A percentile compares a stretch with the other conserved stretches of the same genome.
Conservation (phyloP, 225 moss, liverwort and hornwort species). For the Neckera pumila region DNA sequence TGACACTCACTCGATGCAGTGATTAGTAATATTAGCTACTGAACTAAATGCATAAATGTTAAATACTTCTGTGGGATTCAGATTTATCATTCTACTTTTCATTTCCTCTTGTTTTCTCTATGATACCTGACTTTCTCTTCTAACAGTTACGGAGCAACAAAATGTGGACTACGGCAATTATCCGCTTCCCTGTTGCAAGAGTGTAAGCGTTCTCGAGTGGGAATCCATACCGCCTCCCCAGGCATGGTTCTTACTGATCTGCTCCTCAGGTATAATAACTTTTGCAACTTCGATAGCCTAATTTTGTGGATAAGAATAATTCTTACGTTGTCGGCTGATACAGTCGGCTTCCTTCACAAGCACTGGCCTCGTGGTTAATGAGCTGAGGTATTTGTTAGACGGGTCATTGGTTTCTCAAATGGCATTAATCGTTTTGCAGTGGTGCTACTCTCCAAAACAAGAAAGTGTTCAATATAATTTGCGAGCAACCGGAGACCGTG, state of each 20-base stretch:
- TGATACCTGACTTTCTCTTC: not conserved
- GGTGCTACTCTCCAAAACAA: slow-evolving; percentile 88
- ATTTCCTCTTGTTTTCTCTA: not conserved
- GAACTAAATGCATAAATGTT: not conserved
- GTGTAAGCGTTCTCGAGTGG: slow-evolving; percentile 71
- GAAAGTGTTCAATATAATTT: slow-evolving; percentile 83
- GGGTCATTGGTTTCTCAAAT: not conserved
- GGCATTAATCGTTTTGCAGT: slow-evolving; percentile 19
- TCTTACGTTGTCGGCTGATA: not conserved
- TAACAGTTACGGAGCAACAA: slow-evolving; percentile 82
- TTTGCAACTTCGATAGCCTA: not conserved
- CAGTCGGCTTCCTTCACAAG: not conserved
- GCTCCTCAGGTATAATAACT: slow-evolving; percentile 52
- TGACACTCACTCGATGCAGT: not conserved
- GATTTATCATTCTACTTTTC: not conserved
- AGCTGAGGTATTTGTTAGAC: not conserved
- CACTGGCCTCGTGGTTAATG: not conserved
- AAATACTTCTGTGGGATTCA: not conserved
- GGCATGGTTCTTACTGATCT: slow-evolving; percentile 97
- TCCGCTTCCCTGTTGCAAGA: slow-evolving; percentile 74
- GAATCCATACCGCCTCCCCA: slow-evolving; percentile 91
- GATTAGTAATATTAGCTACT: not conserved
- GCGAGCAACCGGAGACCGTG: slow-evolving; percentile 94
- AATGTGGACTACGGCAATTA: slow-evolving; percentile 83
- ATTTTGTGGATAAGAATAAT: not conserved